Conservation (phyloP, 495 filamentous ascomycete genomes). For the Cenococcum geophilum region DNA sequence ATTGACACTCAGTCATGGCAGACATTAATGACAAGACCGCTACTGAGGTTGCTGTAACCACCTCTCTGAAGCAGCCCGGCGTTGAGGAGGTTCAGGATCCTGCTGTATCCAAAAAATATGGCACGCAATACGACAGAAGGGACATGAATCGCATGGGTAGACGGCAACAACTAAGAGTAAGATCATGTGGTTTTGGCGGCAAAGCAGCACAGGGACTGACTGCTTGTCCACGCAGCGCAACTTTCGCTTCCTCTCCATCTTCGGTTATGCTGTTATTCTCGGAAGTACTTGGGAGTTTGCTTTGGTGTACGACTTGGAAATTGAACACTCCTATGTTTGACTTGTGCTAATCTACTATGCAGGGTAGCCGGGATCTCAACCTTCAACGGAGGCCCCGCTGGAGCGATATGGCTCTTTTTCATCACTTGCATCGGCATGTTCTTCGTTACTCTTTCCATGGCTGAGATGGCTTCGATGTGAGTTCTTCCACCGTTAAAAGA, state of each 20-base stretch:
- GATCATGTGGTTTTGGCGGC: background rate
- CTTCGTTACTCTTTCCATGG: conserved; percentile 16
- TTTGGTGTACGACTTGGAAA: background rate
- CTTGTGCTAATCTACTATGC: background rate
- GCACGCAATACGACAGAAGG: conserved; percentile 13
- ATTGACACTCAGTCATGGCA: no score
- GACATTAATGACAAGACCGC: no score
- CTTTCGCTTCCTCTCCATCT: conserved; percentile 26
- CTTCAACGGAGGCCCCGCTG: conserved; percentile 36
- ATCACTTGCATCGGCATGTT: conserved; percentile 19
- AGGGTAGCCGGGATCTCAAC: conserved; percentile 21
- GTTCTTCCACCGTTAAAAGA: background rate
- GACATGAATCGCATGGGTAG: conserved; percentile 28
- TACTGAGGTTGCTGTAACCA: no score
- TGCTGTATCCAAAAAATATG: no score
- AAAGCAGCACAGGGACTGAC: background rate
- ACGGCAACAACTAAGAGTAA: conserved; percentile 21
- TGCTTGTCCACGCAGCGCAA: conserved; percentile 13
- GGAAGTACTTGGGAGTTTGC: conserved; percentile 26
- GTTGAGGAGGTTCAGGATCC: no score
- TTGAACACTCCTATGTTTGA: no score
- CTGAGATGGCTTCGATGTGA: conserved; percentile 35
- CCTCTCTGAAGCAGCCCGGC: no score
- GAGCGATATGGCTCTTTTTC: conserved; percentile 24
- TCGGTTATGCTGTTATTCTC: conserved; percentile 29